Base-by-base conservation (phyloP, 202 grass and related monocot genomes). In the Brachypodium distachyon region DNA sequence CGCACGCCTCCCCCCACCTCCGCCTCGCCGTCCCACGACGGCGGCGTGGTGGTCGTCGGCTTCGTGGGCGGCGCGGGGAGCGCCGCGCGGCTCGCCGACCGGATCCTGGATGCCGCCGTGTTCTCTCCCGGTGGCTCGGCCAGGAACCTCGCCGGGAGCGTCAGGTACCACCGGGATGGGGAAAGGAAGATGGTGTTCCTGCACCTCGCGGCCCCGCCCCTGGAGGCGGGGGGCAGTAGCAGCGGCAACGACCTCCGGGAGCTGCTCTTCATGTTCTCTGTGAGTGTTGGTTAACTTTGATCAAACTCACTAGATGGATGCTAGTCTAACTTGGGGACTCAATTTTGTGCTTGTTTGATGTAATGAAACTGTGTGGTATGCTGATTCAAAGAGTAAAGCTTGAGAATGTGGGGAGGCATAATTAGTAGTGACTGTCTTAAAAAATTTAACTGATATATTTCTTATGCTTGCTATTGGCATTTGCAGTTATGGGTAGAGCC, bases 241-340 rank as follows among this genome's bases (percentile, higher is more conserved):
- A 23, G 28, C 32, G 49, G 56, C 17, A 67, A 25, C 0, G 93
- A 89, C 29, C 87, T 98, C 8, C 78, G 76, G 21, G 89, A 88
- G 70, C 86, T 88, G 69, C 91, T 98, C 82, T 98, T 98, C 80
- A 90, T 94, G 73, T 94, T 98, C 87, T 98, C 89, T 43, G 95
- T 98, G 48, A 94, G 95, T 80, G 53, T 21, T 52, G 14, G 18
- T 50, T 43, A 61, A 27, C 67, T 75, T 18, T 54, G 23, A 12
- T 42, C 49, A 84, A 69, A 41, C 16, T 57, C 21, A 62, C 31
- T 26, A 44, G 14, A 67, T 84, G 39, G 14, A 67, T 84, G 39
- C 3, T 9, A 25, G 11, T 66, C 23, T 39, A 73, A 25, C 53
- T 64, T 31, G 34, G 47, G 43, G 8, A 41, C 47, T 22, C 18